Evolutionary conservation across 2,329 filamentous ascomycete species (phyloP), one percentile per base, ranked within the genome.

Genomic region (Anthostomella pinea): DNA sequence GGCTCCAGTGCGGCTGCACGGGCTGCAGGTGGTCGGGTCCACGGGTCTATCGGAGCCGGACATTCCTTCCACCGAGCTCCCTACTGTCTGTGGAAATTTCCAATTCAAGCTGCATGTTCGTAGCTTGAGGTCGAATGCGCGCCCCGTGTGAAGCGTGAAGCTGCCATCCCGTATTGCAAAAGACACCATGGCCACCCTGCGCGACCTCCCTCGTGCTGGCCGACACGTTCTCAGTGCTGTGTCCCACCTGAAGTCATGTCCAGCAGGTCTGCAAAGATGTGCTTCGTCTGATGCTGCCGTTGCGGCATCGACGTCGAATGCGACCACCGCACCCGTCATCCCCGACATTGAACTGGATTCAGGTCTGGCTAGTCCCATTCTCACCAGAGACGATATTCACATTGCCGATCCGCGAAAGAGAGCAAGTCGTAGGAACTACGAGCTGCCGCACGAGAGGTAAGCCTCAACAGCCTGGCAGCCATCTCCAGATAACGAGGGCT

Each of bases 281-380:
- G 65, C 65, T 39, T 75, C 73, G n/a, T 70, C 67, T 29, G 60
- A 66, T 42, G 63, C 63, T 9, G 55, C 58, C 33, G 62, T 64
- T 47, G 56, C 58, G 35, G 63, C 63, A 46, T 72, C 70, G 14
- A 67, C 65, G 24, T 54, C 64, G 39, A 60, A 60, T 32, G 63
- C 63, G 46, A 58, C 42, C 11, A 30, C 39, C 41, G 32, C 41
- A 26, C 52, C 65, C 8, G 57, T 51, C 22, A 57, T 75, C 25
- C 52, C 59, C 30, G 75, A 78, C 42, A 64, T 79, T 42, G 75
- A 79, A 51, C 46, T 59, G 24, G 65, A 69, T 21, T 76, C 75
- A 33, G 69, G 72, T 20, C 66, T 78, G 49, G 51, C 53, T 22
- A 60, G 64, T 13, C 67, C 72, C 15, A 45, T 59, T 22, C 48